Percentiles rank a stretch among this genome's conserved stretches.
Evolutionary conservation across 768 basidiomycete species (phyloP).

Genomic region (Phylloporus sp.): DNA sequence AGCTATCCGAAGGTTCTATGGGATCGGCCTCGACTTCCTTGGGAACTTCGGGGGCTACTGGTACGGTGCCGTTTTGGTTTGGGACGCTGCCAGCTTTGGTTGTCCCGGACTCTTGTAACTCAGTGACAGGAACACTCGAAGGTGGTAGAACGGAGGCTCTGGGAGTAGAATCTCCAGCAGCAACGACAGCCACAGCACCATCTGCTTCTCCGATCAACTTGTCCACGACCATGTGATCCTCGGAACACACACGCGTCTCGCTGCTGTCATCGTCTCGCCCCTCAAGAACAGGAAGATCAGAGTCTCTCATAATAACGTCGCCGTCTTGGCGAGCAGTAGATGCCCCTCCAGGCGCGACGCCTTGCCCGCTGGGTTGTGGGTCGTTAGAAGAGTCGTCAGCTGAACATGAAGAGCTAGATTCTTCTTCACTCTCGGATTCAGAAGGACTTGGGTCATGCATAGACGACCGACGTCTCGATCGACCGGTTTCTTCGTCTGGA

Average conservation of each 20-base stretch:
- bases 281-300: neutral
- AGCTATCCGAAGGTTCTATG: conserved; percentile 40
- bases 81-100: conserved; percentile 18
- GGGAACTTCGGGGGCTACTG: neutral
- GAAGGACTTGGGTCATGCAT: conserved; percentile 31
- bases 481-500: conserved; percentile 29
- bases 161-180: neutral
- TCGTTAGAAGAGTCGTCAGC: conserved; percentile 33
- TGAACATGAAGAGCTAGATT: conserved; percentile 11
- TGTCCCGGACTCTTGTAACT: neutral
- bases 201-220: conserved; percentile 1
- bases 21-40: conserved; percentile 30
- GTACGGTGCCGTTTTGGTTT: neutral
- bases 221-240: conserved; percentile 16
- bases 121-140: neutral
- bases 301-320: conserved; percentile 10
- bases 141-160: neutral
- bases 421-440: conserved; percentile 33
- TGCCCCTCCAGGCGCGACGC: neutral
- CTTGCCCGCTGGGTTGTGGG: conserved; percentile 25
- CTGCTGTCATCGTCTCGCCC: conserved; percentile 6
- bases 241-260: conserved; percentile 20
- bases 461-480: conserved; percentile 29
- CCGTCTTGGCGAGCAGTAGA: neutral
- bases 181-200: neutral